Percentiles rank a stretch among this genome's conserved stretches.
Evolutionary conservation across 257 asterid genomes (phyloP).

Genomic region (Solanum bulbocastanum): DNA sequence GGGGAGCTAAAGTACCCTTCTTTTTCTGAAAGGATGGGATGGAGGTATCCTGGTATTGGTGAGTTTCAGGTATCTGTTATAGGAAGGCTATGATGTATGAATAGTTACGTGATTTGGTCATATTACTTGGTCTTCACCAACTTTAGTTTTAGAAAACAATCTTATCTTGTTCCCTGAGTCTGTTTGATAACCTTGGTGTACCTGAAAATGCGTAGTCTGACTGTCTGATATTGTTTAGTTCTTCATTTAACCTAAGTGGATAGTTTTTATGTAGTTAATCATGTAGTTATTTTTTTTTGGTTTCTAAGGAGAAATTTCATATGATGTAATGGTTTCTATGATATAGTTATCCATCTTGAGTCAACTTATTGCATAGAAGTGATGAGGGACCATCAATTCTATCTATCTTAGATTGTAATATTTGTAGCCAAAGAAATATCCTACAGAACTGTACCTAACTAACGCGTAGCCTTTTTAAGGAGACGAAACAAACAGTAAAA

Average conservation of each 20-base stretch:
- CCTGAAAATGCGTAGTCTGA: neutral
- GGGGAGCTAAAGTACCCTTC: constrained; percentile 80
- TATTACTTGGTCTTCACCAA: neutral
- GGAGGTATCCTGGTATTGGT: constrained; percentile 86
- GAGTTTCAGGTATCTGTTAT: constrained; percentile 62
- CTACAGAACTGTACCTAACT: neutral
- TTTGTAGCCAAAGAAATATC: neutral
- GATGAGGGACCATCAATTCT: neutral
- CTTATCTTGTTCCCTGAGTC: neutral
- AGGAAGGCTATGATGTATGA: neutral
- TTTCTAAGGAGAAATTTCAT: neutral
- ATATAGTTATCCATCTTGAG: neutral
- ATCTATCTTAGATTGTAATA: neutral
- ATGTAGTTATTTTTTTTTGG: neutral
- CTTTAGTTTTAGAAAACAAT: neutral
- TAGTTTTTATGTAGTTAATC: neutral
- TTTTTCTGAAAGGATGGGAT: constrained; percentile 65
- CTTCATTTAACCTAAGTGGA: neutral
- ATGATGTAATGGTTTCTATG: neutral
- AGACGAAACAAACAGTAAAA: neutral
- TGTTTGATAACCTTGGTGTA: neutral
- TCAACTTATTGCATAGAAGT: neutral
- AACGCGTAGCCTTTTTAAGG: neutral
- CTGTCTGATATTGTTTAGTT: neutral
- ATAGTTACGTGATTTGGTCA: neutral